Evolutionary conservation across 225 moss, liverwort and hornwort genomes (phyloP), one percentile per base, ranked within the genome.

Genomic region (Sphagnum contortum): DNA sequence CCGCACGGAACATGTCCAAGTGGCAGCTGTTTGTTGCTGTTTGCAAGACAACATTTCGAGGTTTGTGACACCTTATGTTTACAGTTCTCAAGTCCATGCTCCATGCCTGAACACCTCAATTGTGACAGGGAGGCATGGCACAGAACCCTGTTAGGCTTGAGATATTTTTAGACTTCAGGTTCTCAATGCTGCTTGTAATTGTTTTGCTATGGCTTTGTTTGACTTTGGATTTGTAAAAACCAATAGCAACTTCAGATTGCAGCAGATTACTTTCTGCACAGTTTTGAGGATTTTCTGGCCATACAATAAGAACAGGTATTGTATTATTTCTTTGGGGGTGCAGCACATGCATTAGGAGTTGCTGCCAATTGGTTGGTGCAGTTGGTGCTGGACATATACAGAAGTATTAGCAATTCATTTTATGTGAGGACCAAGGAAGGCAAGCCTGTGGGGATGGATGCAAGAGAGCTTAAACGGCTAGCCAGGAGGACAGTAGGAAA

Each of bases 311-410:
- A 29, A 29, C 29, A 29, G 29, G 29, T 29, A 29, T 0, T 29
- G 29, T 29, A 29, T 29, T 29, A 29, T 29, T 29, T 0, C 29
- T 29, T 50, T 53, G 59, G 69, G 67, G 68, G 49, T 81, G 81
- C 92, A 92, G 98, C 83, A 55, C 93, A 98, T 80, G 85, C 86
- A 46, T 71, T 89, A 66, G 93, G 92, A 74, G 98, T 98, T 29
- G 72, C 89, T 29, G 92, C 93, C 67, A 91, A 93, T 72, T 98
- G 91, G 89, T 88, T 88, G 78, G 89, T 98, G 71, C 96, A 93
- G 67, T 72, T 98, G 66, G 66, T 84, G 51, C 75, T 98, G 66
- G 98, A 93, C 64, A 67, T 74, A 14, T 89, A 77, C 66, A 85
- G 81, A 72, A 91, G 87, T 66, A 69, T 93, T 51, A 83, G 76